Evolutionary conservation across 2,329 filamentous ascomycete genomes (phyloP), one percentile per base, ranked within the genome.

Genomic region (Penicillium psychrosexuale): DNA sequence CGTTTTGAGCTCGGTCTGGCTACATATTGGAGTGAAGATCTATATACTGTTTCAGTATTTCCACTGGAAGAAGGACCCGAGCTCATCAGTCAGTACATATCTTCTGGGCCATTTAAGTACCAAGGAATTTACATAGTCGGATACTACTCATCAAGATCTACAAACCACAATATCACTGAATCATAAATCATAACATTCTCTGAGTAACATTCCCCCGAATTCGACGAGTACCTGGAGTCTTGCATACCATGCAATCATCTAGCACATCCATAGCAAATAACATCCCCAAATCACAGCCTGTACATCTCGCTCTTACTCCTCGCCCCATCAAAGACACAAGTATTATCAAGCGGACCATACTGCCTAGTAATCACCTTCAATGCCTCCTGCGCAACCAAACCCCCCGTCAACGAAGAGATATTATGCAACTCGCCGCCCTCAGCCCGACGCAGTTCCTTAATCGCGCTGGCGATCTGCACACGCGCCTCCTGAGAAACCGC

Each of bases 331-430:
- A 85, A 86, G 24, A 86, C 69, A 63, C 83, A 85, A 0, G 81
- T 84, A 57, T 86, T 85, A 68, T 86, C 82, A 8, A 86, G 75
- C 1, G 84, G 84, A 11, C 85, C 77, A 66, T 87, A 87, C 71
- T 87, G 84, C 65, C 81, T 79, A n/a, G 84, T 87, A 42, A 80
- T 60, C 6, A 85, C 82, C 71, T 99, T 99, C 77, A 99, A 95
- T 59, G 93, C 84, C 76, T 99, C 94, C 74, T 99, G 95, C n/a
- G 93, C 91, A 45, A 95, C 88, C 78, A 99, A 88, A 3, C 94
- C 95, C 30, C 94, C 95, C 1, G 87, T 88, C 53, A 96, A 77
- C 27, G 92, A 87, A 31, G 92, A 89, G 53, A 95, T 89, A 70
- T 97, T 97, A 77, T 99, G 94, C 56, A 99, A 77, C 72, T 99